These are phyloP conservation scores for Andrographis paniculata DNA, from an alignment of 305 asterid genomes.

Conservation along the genomic window DNA sequence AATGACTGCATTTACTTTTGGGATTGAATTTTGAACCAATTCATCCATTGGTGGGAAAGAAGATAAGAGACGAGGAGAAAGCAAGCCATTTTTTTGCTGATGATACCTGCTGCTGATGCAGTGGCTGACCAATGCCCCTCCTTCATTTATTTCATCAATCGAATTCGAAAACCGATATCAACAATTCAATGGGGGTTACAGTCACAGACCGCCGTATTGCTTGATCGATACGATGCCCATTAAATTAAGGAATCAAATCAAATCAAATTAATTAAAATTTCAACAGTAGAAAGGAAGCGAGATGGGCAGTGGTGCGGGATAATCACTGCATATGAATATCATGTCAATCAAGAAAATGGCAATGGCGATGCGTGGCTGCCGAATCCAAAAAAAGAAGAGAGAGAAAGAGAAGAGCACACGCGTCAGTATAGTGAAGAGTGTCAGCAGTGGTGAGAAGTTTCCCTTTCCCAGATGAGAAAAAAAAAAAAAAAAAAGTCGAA, in stretches of 20 bases:
- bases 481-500: no score
- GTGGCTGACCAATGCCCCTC: slow-evolving; percentile 36
- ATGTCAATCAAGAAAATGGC: background rate
- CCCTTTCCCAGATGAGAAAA: no score
- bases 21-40: slow-evolving; percentile 14
- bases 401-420: background rate
- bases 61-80: slow-evolving; percentile 20
- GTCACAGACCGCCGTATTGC: slow-evolving; percentile 20
- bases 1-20: slow-evolving; percentile 2
- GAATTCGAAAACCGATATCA: slow-evolving; percentile 11
- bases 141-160: slow-evolving; percentile 16
- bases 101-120: slow-evolving; percentile 20
- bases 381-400: background rate
- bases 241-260: slow-evolving; percentile 8
- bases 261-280: background rate
- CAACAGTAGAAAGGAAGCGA: background rate
- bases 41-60: slow-evolving; percentile 12
- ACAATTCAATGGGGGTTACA: slow-evolving; percentile 17
- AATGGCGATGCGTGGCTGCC: background rate
- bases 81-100: slow-evolving; percentile 15
- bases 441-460: no score
- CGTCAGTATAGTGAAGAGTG: background rate
- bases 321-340: background rate
- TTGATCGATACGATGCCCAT: no score
- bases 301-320: background rate